Conservation (phyloP, 257 asterid genomes). For the Henckelia pumila region DNA sequence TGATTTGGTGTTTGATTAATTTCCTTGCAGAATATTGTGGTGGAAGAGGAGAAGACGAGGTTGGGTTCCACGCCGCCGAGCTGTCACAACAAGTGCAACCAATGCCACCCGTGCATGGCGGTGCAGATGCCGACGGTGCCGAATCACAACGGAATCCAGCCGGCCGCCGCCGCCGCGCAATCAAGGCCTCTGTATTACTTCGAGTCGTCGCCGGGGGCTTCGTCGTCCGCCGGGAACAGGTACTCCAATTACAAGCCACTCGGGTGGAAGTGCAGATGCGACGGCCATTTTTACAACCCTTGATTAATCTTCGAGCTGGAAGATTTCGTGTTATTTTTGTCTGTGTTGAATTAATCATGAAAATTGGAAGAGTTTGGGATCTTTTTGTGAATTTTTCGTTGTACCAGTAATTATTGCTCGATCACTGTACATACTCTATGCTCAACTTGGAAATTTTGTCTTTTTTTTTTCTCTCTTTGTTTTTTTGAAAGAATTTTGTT, state of each 20-base stretch:
- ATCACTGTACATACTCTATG: not conserved
- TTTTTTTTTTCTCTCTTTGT: too few species aligned
- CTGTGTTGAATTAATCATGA: not conserved
- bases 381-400: not conserved
- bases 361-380: not conserved
- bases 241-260: slow-evolving; percentile 99
- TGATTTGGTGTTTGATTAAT: not conserved
- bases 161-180: slow-evolving; percentile 8
- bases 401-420: not conserved
- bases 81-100: slow-evolving; percentile 89
- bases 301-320: not conserved
- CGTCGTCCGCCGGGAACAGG: slow-evolving; percentile 45
- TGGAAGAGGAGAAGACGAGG: slow-evolving; percentile 75
- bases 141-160: slow-evolving; percentile 41
- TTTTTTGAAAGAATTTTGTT: too few species aligned
- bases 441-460: not conserved
- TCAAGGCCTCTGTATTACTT: slow-evolving; percentile 33
- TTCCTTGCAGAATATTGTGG: slow-evolving; percentile 44
- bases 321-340: not conserved
- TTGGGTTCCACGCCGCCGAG: slow-evolving; percentile 97
- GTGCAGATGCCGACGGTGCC: slow-evolving; percentile 77
- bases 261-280: slow-evolving; percentile 97
- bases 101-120: slow-evolving; percentile 97
- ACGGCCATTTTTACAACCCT: slow-evolving; percentile 76
- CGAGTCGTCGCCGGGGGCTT: slow-evolving; percentile 30